phyloP scores from a whole-genome alignment of 2,329 filamentous ascomycete genomes.

The Penicillium sclerotigenum region DNA sequence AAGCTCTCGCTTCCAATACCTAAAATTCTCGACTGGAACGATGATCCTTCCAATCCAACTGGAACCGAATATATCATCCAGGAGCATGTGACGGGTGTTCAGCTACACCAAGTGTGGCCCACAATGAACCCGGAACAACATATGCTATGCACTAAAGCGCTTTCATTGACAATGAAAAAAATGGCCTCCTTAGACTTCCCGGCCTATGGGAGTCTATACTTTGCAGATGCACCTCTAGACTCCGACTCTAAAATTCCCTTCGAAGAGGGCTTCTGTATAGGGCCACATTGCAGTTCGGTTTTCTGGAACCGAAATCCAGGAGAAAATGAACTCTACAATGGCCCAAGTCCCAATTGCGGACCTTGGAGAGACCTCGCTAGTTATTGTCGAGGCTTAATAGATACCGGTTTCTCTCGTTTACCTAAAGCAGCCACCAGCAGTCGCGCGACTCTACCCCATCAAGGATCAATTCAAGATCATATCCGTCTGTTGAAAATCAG shows the following conservation, averaged over 20 bases:
- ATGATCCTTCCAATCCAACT: conserved; percentile 30
- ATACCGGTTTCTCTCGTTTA: conserved; percentile 23
- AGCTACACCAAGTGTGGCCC: conserved; percentile 34
- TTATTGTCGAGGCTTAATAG: conserved; percentile 21
- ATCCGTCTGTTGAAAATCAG: neutral
- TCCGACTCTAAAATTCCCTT: conserved; percentile 22
- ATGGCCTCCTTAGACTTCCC: conserved; percentile 36
- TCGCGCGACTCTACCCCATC: conserved; percentile 9
- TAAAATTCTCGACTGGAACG: conserved; percentile 26
- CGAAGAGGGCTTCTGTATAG: conserved; percentile 33
- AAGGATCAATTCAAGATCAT: conserved; percentile 17
- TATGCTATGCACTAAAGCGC: conserved; percentile 33
- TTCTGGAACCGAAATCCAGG: conserved; percentile 16
- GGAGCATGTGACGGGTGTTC: conserved; percentile 35
- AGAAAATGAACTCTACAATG: conserved; percentile 14
- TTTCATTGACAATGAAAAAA: conserved; percentile 30
- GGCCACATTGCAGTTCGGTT: conserved; percentile 29
- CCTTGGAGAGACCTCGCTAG: conserved; percentile 21
- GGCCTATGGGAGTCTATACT: conserved; percentile 41
- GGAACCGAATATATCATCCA: conserved; percentile 42
- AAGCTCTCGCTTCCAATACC: conserved; percentile 27
- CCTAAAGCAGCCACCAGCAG: conserved; percentile 7
- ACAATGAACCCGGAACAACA: conserved; percentile 34
- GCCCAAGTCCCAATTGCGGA: conserved; percentile 20
- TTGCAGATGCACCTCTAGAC: conserved; percentile 27